These are phyloP conservation scores for Citrullus mucosospermus DNA, from an alignment of 306 rosid species.

Conservation along the genomic window DNA sequence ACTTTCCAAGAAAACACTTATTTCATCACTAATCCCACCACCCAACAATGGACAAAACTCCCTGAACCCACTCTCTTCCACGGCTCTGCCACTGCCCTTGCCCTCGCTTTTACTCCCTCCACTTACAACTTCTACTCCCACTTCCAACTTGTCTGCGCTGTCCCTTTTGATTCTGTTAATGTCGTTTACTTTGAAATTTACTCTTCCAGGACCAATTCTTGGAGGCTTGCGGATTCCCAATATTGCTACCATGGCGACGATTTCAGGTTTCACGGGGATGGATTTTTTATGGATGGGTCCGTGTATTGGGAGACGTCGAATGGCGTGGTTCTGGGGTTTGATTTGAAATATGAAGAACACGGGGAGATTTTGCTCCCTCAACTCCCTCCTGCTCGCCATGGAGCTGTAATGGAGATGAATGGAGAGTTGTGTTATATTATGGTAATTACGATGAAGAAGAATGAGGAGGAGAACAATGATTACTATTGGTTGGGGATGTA, in stretches of 20 bases:
- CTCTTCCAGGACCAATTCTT: conserved; percentile 24
- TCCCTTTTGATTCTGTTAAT: background rate
- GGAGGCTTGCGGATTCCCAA: conserved; percentile 12
- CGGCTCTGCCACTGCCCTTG: conserved; percentile 6
- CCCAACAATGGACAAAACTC: conserved; percentile 9
- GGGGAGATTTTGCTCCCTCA: conserved; percentile 13
- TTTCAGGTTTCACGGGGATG: conserved; percentile 10
- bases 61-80: conserved; percentile 16
- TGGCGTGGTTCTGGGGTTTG: conserved; percentile 16
- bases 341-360: conserved; percentile 15
- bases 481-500: conserved; percentile 9
- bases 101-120: conserved; percentile 21
- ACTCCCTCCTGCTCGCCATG: background rate
- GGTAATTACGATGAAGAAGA: background rate
- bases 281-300: conserved; percentile 8
- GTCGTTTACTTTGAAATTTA: conserved; percentile 21
- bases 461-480: background rate
- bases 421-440: conserved; percentile 27
- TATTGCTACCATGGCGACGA: conserved; percentile 6
- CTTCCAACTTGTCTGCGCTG: conserved; percentile 21
- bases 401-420: conserved; percentile 8
- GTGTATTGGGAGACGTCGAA: conserved; percentile 22
- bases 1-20: background rate
- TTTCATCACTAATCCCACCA: conserved; percentile 32
- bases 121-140: conserved; percentile 9